phyloP scores from a whole-genome alignment of 352 stramenopile species.

The Phytophthora citrophthora region DNA sequence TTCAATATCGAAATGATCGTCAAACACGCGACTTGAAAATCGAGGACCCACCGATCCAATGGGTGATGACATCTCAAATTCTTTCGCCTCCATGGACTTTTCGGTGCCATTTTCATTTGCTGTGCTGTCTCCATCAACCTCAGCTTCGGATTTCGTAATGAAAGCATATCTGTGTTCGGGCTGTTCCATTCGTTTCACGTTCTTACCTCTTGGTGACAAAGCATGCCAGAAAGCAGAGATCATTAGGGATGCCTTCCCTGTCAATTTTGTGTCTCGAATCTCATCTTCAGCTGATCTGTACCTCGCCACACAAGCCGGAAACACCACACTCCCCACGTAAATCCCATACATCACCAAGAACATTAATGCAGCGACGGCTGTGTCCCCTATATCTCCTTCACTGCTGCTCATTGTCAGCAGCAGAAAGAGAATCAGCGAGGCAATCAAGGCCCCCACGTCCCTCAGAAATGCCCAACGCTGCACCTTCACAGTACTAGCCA shows the following conservation, averaged over 20 bases:
- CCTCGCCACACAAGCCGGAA: slow-evolving; percentile 55
- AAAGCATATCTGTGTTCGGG: slow-evolving; percentile 48
- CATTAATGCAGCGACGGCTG: slow-evolving; percentile 42
- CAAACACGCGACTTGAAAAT: slow-evolving; percentile 59
- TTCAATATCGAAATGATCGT: slow-evolving; percentile 68
- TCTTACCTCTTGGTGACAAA: slow-evolving; percentile 42
- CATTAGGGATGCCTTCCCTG: slow-evolving; percentile 36
- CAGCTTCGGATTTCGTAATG: slow-evolving; percentile 42
- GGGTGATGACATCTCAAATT: slow-evolving; percentile 35
- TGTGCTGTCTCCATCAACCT: slow-evolving; percentile 17
- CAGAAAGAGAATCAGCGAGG: slow-evolving; percentile 56
- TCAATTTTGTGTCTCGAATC: slow-evolving; percentile 18
- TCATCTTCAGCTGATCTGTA: slow-evolving; percentile 27
- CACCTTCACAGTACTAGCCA: slow-evolving; percentile 71
- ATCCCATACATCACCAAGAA: slow-evolving; percentile 58
- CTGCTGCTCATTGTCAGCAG: slow-evolving; percentile 33
- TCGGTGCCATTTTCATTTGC: not conserved
- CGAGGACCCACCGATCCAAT: slow-evolving; percentile 13
- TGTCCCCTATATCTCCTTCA: slow-evolving; percentile 18
- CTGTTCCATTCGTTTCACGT: slow-evolving; percentile 15
- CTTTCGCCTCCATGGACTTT: slow-evolving; percentile 6
- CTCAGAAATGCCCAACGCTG: slow-evolving; percentile 71
- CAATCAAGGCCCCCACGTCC: slow-evolving; percentile 62
- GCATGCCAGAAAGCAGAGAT: slow-evolving; percentile 84
- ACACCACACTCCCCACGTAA: slow-evolving; percentile 68